These are phyloP conservation scores for Dactylella cylindrospora DNA, from an alignment of 2,329 filamentous ascomycete genomes.

Conservation along the genomic window DNA sequence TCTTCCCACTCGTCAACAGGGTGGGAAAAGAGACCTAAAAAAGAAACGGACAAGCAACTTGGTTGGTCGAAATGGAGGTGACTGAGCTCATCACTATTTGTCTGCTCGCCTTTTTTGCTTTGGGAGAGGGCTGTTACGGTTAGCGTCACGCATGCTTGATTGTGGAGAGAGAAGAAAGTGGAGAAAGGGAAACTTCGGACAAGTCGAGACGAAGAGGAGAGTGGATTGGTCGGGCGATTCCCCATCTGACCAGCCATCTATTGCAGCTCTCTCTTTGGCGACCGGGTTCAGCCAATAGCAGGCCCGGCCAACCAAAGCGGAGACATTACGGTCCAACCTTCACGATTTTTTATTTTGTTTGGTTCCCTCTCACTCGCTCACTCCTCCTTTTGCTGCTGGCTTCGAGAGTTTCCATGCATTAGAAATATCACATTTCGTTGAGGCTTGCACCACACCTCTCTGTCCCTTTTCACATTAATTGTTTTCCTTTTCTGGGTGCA, in stretches of 20 bases:
- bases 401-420: too few species aligned
- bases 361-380: too few species aligned
- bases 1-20: too few species aligned
- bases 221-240: slow-evolving; percentile 22
- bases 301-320: slow-evolving; percentile 22
- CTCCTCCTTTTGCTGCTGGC: too few species aligned
- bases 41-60: slow-evolving; percentile 33
- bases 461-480: neutral
- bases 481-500: neutral
- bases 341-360: too few species aligned
- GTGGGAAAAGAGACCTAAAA: slow-evolving; percentile 2
- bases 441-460: neutral
- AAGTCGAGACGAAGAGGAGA: slow-evolving; percentile 32
- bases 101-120: slow-evolving; percentile 10
- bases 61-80: slow-evolving; percentile 41
- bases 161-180: slow-evolving; percentile 32
- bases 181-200: too few species aligned
- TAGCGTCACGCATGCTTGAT: slow-evolving; percentile 37
- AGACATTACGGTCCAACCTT: too few species aligned
- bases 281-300: too few species aligned
- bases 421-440: slow-evolving; percentile 23
- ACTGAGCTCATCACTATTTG: slow-evolving; percentile 40
- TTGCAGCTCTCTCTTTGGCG: slow-evolving; percentile 3
- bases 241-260: slow-evolving; percentile 40
- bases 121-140: slow-evolving; percentile 24